Conservation (phyloP, 2,329 filamentous ascomycete genomes). For the Aspergillus udagawae region DNA sequence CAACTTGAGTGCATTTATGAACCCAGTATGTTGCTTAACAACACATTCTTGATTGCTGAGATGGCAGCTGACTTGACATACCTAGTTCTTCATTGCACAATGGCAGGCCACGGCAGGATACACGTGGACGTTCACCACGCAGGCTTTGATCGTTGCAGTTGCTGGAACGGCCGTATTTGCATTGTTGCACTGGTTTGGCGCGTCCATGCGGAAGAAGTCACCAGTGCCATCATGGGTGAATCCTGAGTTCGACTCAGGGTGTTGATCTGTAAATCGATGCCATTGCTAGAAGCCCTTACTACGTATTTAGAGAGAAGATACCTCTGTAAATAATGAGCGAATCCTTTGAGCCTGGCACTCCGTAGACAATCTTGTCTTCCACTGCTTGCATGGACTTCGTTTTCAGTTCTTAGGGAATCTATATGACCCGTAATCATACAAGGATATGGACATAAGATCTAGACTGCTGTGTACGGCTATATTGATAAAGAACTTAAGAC, state of each 20-base stretch:
- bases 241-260: conserved; percentile 34
- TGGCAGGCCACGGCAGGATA: conserved; percentile 47
- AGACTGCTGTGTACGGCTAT: too few relatives aligned
- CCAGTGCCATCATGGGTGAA: conserved; percentile 46
- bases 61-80: background rate
- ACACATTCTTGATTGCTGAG: background rate
- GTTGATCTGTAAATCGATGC: background rate
- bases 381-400: too few relatives aligned
- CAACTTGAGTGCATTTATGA: conserved; percentile 48
- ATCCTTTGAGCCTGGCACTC: too few relatives aligned
- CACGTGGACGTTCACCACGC: conserved; percentile 50
- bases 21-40: conserved; percentile 30
- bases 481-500: too few relatives aligned
- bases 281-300: background rate
- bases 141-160: conserved; percentile 45
- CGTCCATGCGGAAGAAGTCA: conserved; percentile 31
- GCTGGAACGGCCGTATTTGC: conserved; percentile 38
- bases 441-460: too few relatives aligned
- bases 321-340: too few relatives aligned
- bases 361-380: too few relatives aligned
- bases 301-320: background rate
- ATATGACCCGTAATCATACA: too few relatives aligned
- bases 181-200: conserved; percentile 40
- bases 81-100: conserved; percentile 48
- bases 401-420: too few relatives aligned